Conservation (phyloP, 352 stramenopile genomes). For the Bremia lactucae region DNA sequence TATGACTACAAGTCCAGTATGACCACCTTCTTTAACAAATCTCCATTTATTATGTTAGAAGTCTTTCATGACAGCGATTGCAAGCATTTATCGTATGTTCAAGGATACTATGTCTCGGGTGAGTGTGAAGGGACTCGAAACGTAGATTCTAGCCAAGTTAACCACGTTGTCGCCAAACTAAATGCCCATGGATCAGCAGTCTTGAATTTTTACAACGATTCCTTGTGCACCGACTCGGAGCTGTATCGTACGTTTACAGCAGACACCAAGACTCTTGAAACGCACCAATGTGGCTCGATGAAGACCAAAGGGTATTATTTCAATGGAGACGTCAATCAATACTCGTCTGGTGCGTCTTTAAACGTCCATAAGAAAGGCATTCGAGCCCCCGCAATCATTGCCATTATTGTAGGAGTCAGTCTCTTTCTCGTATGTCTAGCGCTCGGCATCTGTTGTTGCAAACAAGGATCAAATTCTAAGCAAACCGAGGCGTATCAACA, state of each 20-base stretch:
- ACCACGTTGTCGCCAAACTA: slow-evolving; percentile 10
- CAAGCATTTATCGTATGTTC: slow-evolving; percentile 6
- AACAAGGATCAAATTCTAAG: slow-evolving; percentile 3
- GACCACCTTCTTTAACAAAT: slow-evolving; percentile 4
- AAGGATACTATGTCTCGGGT: slow-evolving; percentile 8
- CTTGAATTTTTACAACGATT: slow-evolving; percentile 14
- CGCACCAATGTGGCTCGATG: slow-evolving; percentile 7
- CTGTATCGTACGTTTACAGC: slow-evolving; percentile 4
- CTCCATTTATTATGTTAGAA: slow-evolving; percentile 16
- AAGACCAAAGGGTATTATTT: slow-evolving; percentile 19
- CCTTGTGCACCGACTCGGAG: slow-evolving; percentile 1
- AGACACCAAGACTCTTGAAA: slow-evolving; percentile 4
- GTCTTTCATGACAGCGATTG: slow-evolving; percentile 5
- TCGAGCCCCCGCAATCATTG: slow-evolving; percentile 4
- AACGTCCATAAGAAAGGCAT: neutral
- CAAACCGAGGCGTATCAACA: slow-evolving; percentile 8
- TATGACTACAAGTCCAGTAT: slow-evolving; percentile 15
- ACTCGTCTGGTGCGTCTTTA: neutral
- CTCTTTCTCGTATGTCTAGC: slow-evolving; percentile 4
- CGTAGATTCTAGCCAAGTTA: slow-evolving; percentile 4
- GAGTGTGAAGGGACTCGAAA: slow-evolving; percentile 19
- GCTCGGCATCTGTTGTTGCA: slow-evolving; percentile 9
- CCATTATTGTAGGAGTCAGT: slow-evolving; percentile 3
- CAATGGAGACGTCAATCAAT: slow-evolving; percentile 3
- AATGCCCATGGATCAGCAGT: slow-evolving; percentile 11